Evolutionary conservation across 148 eudicot genomes (phyloP).

Genomic region (Chenopodium quinoa): DNA sequence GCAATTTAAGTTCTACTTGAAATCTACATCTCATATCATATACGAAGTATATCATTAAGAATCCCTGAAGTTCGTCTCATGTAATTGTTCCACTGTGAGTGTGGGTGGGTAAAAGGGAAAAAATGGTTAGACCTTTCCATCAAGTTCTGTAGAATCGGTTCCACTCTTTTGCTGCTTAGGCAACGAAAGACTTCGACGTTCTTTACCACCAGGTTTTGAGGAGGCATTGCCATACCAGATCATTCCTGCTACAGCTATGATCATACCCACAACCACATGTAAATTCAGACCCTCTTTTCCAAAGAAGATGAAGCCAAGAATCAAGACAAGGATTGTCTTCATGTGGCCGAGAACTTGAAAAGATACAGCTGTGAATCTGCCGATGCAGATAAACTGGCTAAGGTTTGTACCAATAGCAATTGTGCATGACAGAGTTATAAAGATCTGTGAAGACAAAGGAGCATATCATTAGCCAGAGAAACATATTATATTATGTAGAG

Average conservation of each 20-base stretch:
- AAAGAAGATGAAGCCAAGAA: constrained; percentile 78
- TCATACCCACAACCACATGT: constrained; percentile 84
- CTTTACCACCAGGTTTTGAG: constrained; percentile 89
- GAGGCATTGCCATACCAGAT: constrained; percentile 91
- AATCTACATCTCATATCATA: constrained; percentile 23
- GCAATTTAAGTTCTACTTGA: constrained; percentile 26
- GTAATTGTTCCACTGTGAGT: constrained; percentile 29
- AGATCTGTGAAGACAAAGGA: constrained; percentile 42
- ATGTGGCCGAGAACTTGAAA: constrained; percentile 95
- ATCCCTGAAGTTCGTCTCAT: constrained; percentile 15
- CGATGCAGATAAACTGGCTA: constrained; percentile 94
- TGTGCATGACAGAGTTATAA: constrained; percentile 71
- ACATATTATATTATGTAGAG: not conserved
- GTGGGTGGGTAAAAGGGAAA: constrained; percentile 3
- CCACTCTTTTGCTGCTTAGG: constrained; percentile 62
- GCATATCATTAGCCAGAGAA: constrained; percentile 17
- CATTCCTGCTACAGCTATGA: constrained; percentile 85
- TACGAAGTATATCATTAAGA: constrained; percentile 17
- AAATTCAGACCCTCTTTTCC: constrained; percentile 89
- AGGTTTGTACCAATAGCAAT: constrained; percentile 92
- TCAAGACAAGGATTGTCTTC: constrained; percentile 93
- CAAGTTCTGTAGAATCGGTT: constrained; percentile 58
- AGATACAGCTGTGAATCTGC: constrained; percentile 91
- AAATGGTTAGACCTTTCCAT: constrained; percentile 52
- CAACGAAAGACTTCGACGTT: constrained; percentile 57